Conservation (phyloP, 2,329 filamentous ascomycete genomes). For the Hypoxylon sp. region DNA sequence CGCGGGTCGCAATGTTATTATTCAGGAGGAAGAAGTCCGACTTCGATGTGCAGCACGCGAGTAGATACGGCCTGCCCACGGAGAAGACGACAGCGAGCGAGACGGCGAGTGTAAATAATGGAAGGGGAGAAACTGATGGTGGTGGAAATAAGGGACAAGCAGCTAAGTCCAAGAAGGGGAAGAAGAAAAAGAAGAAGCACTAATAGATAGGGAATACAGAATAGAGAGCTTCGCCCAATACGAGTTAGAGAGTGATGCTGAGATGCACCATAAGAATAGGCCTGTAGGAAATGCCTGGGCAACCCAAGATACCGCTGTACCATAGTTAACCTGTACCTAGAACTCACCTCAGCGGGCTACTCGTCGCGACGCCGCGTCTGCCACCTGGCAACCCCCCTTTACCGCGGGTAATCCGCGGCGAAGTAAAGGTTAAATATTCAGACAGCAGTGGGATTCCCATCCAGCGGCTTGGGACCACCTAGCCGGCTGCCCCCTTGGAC, state of each 20-base stretch:
- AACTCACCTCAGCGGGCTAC: not conserved
- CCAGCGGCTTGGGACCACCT: not conserved
- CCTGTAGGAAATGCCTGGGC: not conserved
- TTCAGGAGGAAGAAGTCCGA: constrained; percentile 86
- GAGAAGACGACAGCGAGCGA: constrained; percentile 47
- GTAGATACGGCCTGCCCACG: constrained; percentile 67
- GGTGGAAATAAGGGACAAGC: constrained; percentile 7
- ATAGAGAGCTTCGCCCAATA: constrained; percentile 1
- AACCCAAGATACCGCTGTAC: not conserved
- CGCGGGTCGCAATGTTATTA: constrained; percentile 88
- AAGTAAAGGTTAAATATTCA: not conserved
- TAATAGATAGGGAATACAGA: constrained; percentile 43
- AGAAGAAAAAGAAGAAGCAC: constrained; percentile 59
- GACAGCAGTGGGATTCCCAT: not conserved
- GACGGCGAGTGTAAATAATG: constrained; percentile 25
- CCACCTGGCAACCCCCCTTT: not conserved
- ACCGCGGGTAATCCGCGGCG: not conserved
- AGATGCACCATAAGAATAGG: not conserved
- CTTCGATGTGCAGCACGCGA: constrained; percentile 86
- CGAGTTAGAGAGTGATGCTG: not conserved
- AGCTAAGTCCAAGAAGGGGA: constrained; percentile 57
- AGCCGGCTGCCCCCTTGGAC: not conserved
- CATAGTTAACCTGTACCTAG: not conserved
- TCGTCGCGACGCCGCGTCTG: not conserved
- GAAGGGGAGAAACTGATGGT: not conserved